Base-by-base conservation (phyloP, 208 protist genomes). In the Trypanosoma boissoni region DNA sequence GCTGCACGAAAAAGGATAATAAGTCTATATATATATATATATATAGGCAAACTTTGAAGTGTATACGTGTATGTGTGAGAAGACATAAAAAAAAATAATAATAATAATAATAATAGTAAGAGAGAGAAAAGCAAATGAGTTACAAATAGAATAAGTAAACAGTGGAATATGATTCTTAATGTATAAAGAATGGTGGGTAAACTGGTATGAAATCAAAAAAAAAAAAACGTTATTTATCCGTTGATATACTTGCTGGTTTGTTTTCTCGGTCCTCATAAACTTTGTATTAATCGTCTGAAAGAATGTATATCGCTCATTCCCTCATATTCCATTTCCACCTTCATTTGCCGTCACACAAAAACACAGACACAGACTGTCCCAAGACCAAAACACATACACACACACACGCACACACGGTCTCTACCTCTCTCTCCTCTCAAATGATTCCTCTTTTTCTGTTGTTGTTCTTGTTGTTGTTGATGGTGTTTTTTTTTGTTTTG, bases 101-200 rank as follows among this genome's bases (percentile, higher is more conserved):
- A 8, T 23, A 10, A 51, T 3, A 66, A 50, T 58, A 62, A 45
- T 14, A 16, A 59, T 26, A 20, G 44, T 52, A 32, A 37, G 29
- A 32, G 58, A 49, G 59, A 62, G 67, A 64, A 53, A 8, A 52
- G 26, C 7, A 56, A 41, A 26, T 18, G 18, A 52, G 44, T 29
- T 32, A 39, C 45, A 61, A 34, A 55, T 23, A 59, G 58, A 57
- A 42, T 54, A 59, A 56, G 23, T 12, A 39, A 12, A 39, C 34
- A 39, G 34, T 39, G 12, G 34, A 39, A 12, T 16, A 39, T 12
- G 34, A 16, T 39, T 39, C 34, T 39, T 39, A 39, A 39, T 39
- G 8, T n/a, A n/a, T n/a, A n/a, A n/a, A n/a, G n/a, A n/a, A n/a
- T n/a, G n/a, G n/a, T n/a, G n/a, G n/a, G n/a, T n/a, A n/a, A n/a